Percentiles rank a stretch among this genome's conserved stretches.
phyloP scores from a whole-genome alignment of 2,329 filamentous ascomycete genomes.

The Ophiocordyceps camponoti-saundersi region DNA sequence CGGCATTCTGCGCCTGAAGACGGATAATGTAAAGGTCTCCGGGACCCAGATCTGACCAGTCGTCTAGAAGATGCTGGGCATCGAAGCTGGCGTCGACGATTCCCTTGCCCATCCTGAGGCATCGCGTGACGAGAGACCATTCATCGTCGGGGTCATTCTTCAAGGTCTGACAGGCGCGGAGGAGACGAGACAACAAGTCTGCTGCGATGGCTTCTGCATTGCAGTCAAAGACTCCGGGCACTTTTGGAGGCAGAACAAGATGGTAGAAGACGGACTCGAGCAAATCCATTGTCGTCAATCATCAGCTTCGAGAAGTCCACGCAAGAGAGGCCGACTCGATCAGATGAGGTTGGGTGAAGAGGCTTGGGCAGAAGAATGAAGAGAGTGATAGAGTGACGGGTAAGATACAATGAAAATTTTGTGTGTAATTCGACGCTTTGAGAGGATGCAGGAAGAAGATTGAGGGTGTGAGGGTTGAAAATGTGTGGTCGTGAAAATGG shows the following conservation, averaged over 20 bases:
- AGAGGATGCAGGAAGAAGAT: too few species aligned
- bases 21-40: constrained; percentile 4
- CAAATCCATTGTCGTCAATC: background rate
- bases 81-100: background rate
- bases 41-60: background rate
- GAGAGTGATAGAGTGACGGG: background rate
- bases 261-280: constrained; percentile 7
- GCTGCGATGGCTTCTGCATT: constrained; percentile 1
- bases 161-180: background rate
- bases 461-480: too few species aligned
- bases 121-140: constrained; percentile 1
- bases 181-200: background rate
- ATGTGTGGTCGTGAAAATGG: too few species aligned
- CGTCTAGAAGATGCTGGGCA: background rate
- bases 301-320: too few species aligned
- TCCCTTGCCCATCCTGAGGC: background rate
- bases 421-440: too few species aligned
- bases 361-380: background rate
- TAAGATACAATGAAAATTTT: too few species aligned
- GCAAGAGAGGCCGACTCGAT: background rate
- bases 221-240: constrained; percentile 3
- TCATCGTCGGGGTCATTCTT: background rate
- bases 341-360: background rate
- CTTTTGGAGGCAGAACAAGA: constrained; percentile 7
- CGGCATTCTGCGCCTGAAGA: constrained; percentile 14